phyloP scores from a whole-genome alignment of 1,139 yeast species.

The Geotrichum klebahnii region DNA sequence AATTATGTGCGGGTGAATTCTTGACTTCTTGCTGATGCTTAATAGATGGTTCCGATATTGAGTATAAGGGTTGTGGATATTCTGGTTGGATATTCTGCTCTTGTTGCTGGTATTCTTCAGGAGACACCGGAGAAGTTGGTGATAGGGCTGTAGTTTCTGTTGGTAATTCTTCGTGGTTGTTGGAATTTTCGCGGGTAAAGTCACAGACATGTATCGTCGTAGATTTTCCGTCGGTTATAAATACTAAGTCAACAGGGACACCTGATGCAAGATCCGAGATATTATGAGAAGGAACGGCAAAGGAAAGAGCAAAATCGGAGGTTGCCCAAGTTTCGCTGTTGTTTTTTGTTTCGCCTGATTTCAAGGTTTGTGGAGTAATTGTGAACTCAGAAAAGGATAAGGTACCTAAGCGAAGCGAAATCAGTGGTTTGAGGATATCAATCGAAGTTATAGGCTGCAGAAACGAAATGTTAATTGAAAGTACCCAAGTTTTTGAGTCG shows the following conservation, averaged over 20 bases:
- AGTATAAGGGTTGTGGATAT: background rate
- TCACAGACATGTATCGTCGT: slow-evolving; percentile 3
- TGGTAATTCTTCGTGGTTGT: too few relatives aligned
- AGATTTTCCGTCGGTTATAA: background rate
- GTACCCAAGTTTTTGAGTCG: background rate
- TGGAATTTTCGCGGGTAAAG: background rate
- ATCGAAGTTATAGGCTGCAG: background rate
- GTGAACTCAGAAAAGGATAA: background rate
- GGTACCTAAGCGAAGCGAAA: background rate
- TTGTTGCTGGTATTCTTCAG: background rate
- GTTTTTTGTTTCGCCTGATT: too few relatives aligned
- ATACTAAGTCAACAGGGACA: background rate
- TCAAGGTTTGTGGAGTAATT: background rate
- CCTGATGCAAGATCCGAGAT: background rate
- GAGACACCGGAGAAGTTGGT: too few relatives aligned
- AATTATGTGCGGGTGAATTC: background rate
- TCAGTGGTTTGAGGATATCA: background rate
- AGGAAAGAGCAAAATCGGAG: background rate
- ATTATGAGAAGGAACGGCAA: background rate
- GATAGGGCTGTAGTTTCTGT: too few relatives aligned
- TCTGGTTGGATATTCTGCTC: background rate
- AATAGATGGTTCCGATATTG: background rate
- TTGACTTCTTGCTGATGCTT: background rate
- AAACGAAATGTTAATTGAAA: background rate
- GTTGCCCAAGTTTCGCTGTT: background rate